Percentiles rank a stretch among this genome's conserved stretches.
Conservation (phyloP, 2,329 filamentous ascomycete species). For the Periglandula ipomoeae region DNA sequence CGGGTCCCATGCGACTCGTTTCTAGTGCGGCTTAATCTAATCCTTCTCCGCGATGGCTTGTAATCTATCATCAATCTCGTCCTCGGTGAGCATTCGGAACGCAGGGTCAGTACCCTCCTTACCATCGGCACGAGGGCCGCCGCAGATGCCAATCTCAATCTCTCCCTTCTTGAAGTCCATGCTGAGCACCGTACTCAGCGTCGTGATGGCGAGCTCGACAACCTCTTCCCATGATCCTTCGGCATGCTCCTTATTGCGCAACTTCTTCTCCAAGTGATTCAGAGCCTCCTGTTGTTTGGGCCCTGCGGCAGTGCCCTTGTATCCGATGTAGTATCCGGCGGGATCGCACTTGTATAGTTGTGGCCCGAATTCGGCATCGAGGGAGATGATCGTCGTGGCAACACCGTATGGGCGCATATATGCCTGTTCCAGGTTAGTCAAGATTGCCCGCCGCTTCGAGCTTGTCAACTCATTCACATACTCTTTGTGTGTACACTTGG, state of each 20-base stretch:
- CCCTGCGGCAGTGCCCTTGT: slow-evolving; percentile 95
- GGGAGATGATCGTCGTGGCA: slow-evolving; percentile 86
- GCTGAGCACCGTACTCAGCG: slow-evolving; percentile 89
- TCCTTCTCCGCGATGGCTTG: slow-evolving; percentile 99
- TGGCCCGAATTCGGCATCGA: slow-evolving; percentile 85
- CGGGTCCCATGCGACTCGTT: neutral
- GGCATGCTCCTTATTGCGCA: slow-evolving; percentile 96
- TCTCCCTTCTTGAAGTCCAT: slow-evolving; percentile 99
- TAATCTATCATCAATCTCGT: slow-evolving; percentile 96
- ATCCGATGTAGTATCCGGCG: slow-evolving; percentile 94
- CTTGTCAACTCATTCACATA: slow-evolving; percentile 31
- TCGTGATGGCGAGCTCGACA: slow-evolving; percentile 91
- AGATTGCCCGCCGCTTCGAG: neutral
- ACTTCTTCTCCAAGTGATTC: slow-evolving; percentile 98
- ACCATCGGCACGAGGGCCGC: slow-evolving; percentile 74
- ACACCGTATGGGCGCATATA: slow-evolving; percentile 98
- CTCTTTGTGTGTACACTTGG: slow-evolving; percentile 96
- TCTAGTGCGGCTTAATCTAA: slow-evolving; percentile 36
- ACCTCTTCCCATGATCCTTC: slow-evolving; percentile 95
- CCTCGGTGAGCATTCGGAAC: slow-evolving; percentile 87
- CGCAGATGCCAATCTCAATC: slow-evolving; percentile 95
- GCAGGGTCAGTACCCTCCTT: slow-evolving; percentile 68
- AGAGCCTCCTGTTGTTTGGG: slow-evolving; percentile 98
- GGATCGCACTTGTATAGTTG: slow-evolving; percentile 98
- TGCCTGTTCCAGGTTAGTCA: slow-evolving; percentile 38